Conservation (phyloP, 768 basidiomycete species). For the Hericium rajendrae region DNA sequence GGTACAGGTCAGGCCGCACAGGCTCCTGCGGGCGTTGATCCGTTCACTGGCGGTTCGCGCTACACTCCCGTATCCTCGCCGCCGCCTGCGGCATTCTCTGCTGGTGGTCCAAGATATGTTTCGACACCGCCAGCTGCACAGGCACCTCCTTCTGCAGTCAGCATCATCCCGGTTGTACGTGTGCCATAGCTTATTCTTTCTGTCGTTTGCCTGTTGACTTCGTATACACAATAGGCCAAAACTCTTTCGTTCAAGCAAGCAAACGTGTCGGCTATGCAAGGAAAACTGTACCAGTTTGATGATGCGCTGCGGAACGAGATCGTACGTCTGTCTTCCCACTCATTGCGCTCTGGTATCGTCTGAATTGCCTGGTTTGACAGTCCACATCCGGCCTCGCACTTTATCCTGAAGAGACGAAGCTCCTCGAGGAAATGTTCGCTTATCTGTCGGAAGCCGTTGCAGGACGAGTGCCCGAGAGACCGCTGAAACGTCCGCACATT, state of each 20-base stretch:
- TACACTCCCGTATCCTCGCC: constrained; percentile 29
- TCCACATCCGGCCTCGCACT: constrained; percentile 64
- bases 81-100: constrained; percentile 19
- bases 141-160: not conserved
- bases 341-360: not conserved
- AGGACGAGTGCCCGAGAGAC: constrained; percentile 20
- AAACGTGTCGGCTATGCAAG: constrained; percentile 67
- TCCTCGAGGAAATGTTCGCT: constrained; percentile 54
- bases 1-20: constrained; percentile 21
- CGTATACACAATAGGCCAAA: constrained; percentile 34
- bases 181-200: not conserved
- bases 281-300: constrained; percentile 70
- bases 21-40: constrained; percentile 39
- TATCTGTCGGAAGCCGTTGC: constrained; percentile 45
- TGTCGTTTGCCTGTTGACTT: not conserved
- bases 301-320: constrained; percentile 57
- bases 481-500: constrained; percentile 39
- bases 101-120: constrained; percentile 12
- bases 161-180: constrained; percentile 10
- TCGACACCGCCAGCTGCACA: constrained; percentile 2
- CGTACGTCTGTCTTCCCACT: constrained; percentile 37
- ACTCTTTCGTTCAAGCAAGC: constrained; percentile 80
- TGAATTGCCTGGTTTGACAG: constrained; percentile 25
- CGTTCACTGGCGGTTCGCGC: constrained; percentile 64
- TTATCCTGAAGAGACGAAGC: constrained; percentile 49